phyloP scores from a whole-genome alignment of 257 asterid genomes.

The Jacaranda mimosifolia region DNA sequence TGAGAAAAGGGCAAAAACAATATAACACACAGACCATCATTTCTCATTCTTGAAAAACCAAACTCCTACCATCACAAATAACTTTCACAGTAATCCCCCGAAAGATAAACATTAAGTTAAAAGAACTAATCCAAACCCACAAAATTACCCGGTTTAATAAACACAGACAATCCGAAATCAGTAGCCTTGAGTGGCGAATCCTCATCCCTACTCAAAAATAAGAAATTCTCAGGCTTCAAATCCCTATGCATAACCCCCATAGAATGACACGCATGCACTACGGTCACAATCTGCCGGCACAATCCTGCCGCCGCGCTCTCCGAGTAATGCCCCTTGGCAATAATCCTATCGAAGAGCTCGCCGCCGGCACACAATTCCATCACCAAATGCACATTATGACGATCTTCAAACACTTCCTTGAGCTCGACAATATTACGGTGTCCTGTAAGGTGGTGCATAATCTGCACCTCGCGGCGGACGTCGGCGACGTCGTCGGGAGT shows the following conservation, averaged over 20 bases:
- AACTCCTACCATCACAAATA: slow-evolving; percentile 1
- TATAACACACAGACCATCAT: not conserved
- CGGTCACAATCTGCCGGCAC: slow-evolving; percentile 88
- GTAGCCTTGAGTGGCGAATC: slow-evolving; percentile 83
- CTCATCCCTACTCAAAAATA: slow-evolving; percentile 66
- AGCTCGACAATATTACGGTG: slow-evolving; percentile 86
- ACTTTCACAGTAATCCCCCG: not conserved
- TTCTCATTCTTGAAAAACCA: not conserved
- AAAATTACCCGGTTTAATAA: slow-evolving; percentile 70
- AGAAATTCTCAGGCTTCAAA: slow-evolving; percentile 87
- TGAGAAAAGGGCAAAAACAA: not conserved
- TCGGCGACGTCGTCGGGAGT: slow-evolving; percentile 77
- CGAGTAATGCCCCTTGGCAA: slow-evolving; percentile 84
- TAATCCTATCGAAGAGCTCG: slow-evolving; percentile 86
- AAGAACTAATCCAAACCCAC: not conserved
- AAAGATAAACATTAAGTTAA: not conserved
- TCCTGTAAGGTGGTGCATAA: slow-evolving; percentile 93
- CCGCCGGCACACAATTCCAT: slow-evolving; percentile 96
- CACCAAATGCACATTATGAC: slow-evolving; percentile 71
- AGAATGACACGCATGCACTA: slow-evolving; percentile 80
- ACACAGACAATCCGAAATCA: slow-evolving; percentile 84
- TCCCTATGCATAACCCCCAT: slow-evolving; percentile 95
- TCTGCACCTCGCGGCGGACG: slow-evolving; percentile 93
- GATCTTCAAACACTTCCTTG: slow-evolving; percentile 80
- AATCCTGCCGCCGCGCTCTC: slow-evolving; percentile 97